A percentile compares a stretch with the other conserved stretches of the same genome.
phyloP scores from a whole-genome alignment of 169 alveolate genomes.

The Theileria equi region DNA sequence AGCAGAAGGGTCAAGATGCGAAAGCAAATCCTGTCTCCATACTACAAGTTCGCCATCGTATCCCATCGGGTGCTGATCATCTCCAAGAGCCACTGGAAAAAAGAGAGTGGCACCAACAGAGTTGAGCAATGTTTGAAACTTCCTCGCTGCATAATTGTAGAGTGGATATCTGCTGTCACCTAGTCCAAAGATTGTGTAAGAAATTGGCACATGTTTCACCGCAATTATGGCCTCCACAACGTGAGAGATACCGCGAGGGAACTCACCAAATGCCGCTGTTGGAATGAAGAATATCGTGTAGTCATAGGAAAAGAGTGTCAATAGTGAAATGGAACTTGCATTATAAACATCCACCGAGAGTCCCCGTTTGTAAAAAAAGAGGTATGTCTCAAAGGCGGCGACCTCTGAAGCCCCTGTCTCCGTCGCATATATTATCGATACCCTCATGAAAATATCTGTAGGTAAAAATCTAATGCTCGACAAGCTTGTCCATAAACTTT shows the following conservation, averaged over 20 bases:
- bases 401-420: constrained; percentile 59
- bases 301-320: constrained; percentile 3
- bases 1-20: too few species aligned
- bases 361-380: constrained; percentile 14
- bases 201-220: neutral
- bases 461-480: neutral
- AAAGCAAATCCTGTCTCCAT: constrained; percentile 39
- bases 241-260: constrained; percentile 30
- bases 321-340: constrained; percentile 8
- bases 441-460: neutral
- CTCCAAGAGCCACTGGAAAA: constrained; percentile 37
- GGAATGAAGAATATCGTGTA: constrained; percentile 37
- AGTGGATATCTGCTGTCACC: constrained; percentile 60
- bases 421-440: constrained; percentile 41
- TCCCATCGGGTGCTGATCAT: constrained; percentile 66
- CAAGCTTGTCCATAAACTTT: constrained; percentile 14
- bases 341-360: constrained; percentile 9
- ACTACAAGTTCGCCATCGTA: constrained; percentile 41
- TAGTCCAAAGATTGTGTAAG: constrained; percentile 52
- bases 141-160: constrained; percentile 57
- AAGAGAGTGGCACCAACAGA: constrained; percentile 23
- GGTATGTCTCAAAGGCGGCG: constrained; percentile 45
- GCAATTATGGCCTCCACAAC: constrained; percentile 4
- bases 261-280: constrained; percentile 63
- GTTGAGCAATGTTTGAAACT: constrained; percentile 23